Conservation (phyloP, 2,329 filamentous ascomycete species). For the Trichoderma guizhouense region DNA sequence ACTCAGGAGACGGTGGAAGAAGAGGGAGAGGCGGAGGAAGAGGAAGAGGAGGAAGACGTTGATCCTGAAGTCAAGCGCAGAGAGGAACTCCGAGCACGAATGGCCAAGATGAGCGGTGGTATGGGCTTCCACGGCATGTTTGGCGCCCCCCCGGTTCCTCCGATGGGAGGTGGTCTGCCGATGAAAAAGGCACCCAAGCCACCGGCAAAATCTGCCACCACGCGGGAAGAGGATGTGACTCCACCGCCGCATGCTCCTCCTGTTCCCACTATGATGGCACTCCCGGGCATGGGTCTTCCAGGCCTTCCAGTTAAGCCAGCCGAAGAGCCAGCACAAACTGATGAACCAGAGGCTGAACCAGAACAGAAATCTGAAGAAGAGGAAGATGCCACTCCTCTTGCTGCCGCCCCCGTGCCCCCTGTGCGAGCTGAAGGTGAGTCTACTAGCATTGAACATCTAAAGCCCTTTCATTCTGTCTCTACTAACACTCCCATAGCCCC, state of each 20-base stretch:
- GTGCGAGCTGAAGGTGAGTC: constrained; percentile 25
- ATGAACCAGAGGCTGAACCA: constrained; percentile 31
- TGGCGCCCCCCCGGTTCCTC: constrained; percentile 66
- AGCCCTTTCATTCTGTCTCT: not conserved
- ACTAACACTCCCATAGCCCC: constrained; percentile 31
- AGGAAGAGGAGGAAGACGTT: constrained; percentile 79
- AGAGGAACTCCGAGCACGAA: constrained; percentile 86
- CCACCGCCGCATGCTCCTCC: constrained; percentile 46
- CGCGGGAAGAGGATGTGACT: constrained; percentile 43
- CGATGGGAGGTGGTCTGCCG: constrained; percentile 49
- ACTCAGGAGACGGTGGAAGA: constrained; percentile 35
- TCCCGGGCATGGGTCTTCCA: constrained; percentile 61
- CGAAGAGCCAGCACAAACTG: constrained; percentile 39
- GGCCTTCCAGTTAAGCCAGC: constrained; percentile 42
- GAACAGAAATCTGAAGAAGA: constrained; percentile 25
- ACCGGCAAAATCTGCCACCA: constrained; percentile 41
- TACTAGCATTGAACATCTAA: not conserved
- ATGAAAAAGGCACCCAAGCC: constrained; percentile 51
- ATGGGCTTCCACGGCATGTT: constrained; percentile 98
- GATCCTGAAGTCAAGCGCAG: constrained; percentile 83
- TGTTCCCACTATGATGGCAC: constrained; percentile 57
- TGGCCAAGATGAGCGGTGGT: constrained; percentile 97
- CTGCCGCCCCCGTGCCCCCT: constrained; percentile 26
- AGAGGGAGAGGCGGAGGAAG: constrained; percentile 63
- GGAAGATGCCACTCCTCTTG: constrained; percentile 33